Percentiles rank a stretch among this genome's conserved stretches.
Conservation (phyloP, 495 filamentous ascomycete genomes). For the Penicilliopsis zonata region DNA sequence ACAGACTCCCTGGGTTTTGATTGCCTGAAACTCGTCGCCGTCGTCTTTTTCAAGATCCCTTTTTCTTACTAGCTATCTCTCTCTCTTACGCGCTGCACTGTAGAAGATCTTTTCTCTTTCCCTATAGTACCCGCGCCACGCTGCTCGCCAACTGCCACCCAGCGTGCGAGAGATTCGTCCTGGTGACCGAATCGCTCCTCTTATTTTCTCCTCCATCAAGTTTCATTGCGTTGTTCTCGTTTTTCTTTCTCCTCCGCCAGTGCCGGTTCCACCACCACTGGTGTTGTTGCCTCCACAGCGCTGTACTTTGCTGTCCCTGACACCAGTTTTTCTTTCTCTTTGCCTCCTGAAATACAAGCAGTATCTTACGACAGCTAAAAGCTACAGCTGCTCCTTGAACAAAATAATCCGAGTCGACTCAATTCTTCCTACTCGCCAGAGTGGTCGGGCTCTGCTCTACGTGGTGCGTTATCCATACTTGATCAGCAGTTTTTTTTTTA, state of each 20-base stretch:
- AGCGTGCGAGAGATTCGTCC: not conserved
- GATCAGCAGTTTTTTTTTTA: conserved; percentile 1
- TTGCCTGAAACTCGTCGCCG: too few species aligned
- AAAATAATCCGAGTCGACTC: too few species aligned
- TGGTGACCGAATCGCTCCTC: not conserved
- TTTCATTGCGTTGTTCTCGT: not conserved
- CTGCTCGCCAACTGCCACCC: not conserved
- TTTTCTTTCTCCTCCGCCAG: not conserved
- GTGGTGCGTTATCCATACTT: not conserved
- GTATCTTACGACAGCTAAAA: too few species aligned
- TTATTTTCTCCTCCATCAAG: not conserved
- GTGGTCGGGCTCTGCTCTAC: too few species aligned
- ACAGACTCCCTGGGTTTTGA: too few species aligned
- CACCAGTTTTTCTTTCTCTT: too few species aligned
- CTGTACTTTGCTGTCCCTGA: too few species aligned
- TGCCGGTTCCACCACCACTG: too few species aligned
- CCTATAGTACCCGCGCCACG: not conserved
- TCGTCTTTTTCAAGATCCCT: not conserved
- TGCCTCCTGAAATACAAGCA: too few species aligned
- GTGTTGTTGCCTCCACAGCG: too few species aligned
- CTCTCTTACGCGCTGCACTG: conserved; percentile 11
- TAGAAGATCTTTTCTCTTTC: conserved; percentile 3
- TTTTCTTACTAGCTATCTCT: not conserved
- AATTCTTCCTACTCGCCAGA: too few species aligned
- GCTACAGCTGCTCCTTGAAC: too few species aligned